phyloP scores from a whole-genome alignment of 148 eudicot genomes.

The Salicornia ramosissima region DNA sequence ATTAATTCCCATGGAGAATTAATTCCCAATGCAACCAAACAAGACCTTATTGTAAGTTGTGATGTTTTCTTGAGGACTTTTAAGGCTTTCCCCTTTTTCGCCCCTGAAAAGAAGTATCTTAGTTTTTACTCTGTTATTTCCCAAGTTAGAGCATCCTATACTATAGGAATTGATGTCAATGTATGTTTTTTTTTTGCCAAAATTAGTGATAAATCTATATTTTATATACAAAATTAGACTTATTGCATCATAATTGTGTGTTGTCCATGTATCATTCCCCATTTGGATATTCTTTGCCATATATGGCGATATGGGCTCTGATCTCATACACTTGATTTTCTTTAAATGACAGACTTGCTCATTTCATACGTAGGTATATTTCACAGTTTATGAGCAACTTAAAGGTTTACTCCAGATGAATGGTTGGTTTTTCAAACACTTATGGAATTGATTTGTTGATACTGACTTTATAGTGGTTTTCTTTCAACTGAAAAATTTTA shows the following conservation, averaged over 20 bases:
- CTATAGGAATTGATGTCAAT: not conserved
- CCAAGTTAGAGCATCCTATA: not conserved
- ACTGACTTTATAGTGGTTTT: slow-evolving; percentile 7
- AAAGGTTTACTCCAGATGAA: slow-evolving; percentile 56
- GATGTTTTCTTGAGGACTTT: too few species aligned
- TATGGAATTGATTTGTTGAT: slow-evolving; percentile 12
- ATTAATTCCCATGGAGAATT: too few species aligned
- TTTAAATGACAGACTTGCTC: slow-evolving; percentile 35
- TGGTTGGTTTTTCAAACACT: slow-evolving; percentile 45
- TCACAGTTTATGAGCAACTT: slow-evolving; percentile 74
- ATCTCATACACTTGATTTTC: slow-evolving; percentile 24
- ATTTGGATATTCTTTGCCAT: not conserved
- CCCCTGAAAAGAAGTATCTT: too few species aligned
- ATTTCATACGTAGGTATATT: slow-evolving; percentile 71
- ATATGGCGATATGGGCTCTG: slow-evolving; percentile 3
- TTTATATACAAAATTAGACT: not conserved
- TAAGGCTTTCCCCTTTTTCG: too few species aligned
- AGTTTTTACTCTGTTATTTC: not conserved
- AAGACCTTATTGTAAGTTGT: too few species aligned
- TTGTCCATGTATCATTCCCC: not conserved
- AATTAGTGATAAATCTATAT: not conserved
- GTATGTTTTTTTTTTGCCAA: not conserved
- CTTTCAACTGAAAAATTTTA: not conserved
- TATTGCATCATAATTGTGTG: not conserved
- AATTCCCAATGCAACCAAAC: too few species aligned